Conservation (phyloP, 495 filamentous ascomycete genomes). For the Choiromyces venosus region DNA sequence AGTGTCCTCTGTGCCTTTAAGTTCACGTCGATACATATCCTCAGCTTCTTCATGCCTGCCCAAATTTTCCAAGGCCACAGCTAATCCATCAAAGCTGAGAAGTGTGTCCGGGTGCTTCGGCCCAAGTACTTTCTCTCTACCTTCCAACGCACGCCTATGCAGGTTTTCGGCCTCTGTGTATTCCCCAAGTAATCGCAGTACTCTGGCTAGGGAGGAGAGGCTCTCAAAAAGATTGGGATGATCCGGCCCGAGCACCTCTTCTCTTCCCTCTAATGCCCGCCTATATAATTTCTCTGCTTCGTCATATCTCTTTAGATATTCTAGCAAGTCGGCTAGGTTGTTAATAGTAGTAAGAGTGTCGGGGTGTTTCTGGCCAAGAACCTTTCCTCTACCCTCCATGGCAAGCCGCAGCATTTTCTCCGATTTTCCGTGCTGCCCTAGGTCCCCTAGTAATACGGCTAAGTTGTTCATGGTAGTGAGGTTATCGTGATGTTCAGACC, state of each 20-base stretch:
- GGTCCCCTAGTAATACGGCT: not conserved
- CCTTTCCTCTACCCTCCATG: conserved; percentile 31
- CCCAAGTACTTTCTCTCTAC: conserved; percentile 15
- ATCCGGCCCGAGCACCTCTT: conserved; percentile 38
- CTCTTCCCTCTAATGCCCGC: conserved; percentile 33
- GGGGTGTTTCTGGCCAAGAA: conserved; percentile 40
- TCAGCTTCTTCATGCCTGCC: conserved; percentile 8
- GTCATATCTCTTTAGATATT: conserved; percentile 39
- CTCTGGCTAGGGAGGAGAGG: conserved; percentile 10
- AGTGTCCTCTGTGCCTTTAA: conserved; percentile 2
- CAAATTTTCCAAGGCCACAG: conserved; percentile 5
- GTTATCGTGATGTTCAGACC: not conserved
- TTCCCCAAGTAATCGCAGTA: not conserved
- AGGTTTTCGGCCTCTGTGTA: conserved; percentile 5
- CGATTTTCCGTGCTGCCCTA: conserved; percentile 44
- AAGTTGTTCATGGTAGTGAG: not conserved
- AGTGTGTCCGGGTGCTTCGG: conserved; percentile 19
- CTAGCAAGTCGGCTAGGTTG: conserved; percentile 39
- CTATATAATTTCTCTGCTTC: conserved; percentile 44
- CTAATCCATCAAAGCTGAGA: conserved; percentile 10
- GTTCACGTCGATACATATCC: not conserved
- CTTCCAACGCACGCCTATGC: conserved; percentile 8
- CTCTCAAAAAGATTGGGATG: conserved; percentile 30
- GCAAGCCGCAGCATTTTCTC: conserved; percentile 33
- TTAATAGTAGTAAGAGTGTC: conserved; percentile 40